Evolutionary conservation across 805 yeast species (phyloP), one percentile per base, ranked within the genome.

Genomic region (Zygoascus bituminiphila): DNA sequence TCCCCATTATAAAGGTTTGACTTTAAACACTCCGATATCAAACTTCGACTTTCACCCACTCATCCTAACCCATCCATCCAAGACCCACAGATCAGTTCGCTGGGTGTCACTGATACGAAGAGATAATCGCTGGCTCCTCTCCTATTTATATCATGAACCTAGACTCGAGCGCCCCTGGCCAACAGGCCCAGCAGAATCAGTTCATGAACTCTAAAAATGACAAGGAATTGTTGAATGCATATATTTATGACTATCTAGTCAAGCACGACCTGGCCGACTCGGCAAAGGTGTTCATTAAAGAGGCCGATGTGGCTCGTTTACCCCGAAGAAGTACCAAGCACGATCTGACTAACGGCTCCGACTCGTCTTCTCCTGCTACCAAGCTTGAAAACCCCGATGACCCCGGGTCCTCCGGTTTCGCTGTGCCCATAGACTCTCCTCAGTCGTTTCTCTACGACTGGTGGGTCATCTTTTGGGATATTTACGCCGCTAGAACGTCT

Each of bases 391-490:
- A n/a, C 24, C 12, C 25, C 4, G 31, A 22, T 15, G 31, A 40
- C 4, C 33, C 10, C n/a, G n/a, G n/a, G n/a, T n/a, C 14, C 14
- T 23, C 36, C 12, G 23, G 36, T 12, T 20, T 21, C 35, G 44
- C 49, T 31, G 55, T 59, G 17, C 66, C 65, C 26, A 77, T 84
- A 75, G 93, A 88, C 60, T 83, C 94, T 1, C 93, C 94, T 0
- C 86, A 82, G 57, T 93, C 96, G 5, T 88, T 87, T 59, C 67
- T 88, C 21, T 82, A 78, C 59, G 97, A 89, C 63, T 88, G 97
- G 97, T 88, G 96, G 96, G 88, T 81, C 70, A 80, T 89, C 15
- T 89, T 88, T 62, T 89, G 96, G 96, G 96, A 88, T 62, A 81
- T 88, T 24, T 86, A 83, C 65, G 84, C 84, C 59, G 95, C 94